Base-by-base conservation (phyloP, 2,329 filamentous ascomycete species). In the Tolypocladium endophyticum region DNA sequence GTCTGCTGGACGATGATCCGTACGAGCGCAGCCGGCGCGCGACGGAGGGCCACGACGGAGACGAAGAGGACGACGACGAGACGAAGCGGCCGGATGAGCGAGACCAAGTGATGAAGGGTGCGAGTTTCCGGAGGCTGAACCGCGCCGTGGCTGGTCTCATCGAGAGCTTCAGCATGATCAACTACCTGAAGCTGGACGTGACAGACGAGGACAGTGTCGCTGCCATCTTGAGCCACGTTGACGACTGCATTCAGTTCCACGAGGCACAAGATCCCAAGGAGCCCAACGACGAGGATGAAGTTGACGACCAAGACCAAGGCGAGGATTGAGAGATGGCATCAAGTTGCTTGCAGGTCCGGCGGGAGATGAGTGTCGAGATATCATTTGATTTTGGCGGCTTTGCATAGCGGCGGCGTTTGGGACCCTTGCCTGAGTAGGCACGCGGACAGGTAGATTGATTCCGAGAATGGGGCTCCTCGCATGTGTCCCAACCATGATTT, bases 151-250 rank as follows among this genome's bases (percentile, higher is more conserved):
- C 90, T 0, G 85, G 89, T 58, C 78, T 99, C 64, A 96, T 99
- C 65, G 94, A 97, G 73, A 94, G 91, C 73, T 99, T 97, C 76
- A 96, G 92, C 76, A 95, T 99, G 90, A 90, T 99, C 16, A 96
- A 90, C 55, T 99, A 96, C 71, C 79, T 97, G 60, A 90, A 92
- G 76, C 79, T 97, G 53, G 90, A 97, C 70, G 88, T 87, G 35
- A 89, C 94, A 65, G 87, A 96, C 68, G 93, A 97, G 75, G 92
- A 97, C 68, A 97, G 93, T 69, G 87, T 97, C 4, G 87, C 83
- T 1, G 86, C 77, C 69, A 87, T 96, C 33, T 74, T 97, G 66
- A 96, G 91, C 78, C 91, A 95, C 75, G 94, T 97, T 66, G 92
- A 97, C 72, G 91, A 97, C 74, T 89, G 90, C 35, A 94, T 96